Conservation (phyloP, 805 yeast genomes). For the Yamadazyma takamatsuzukensis region DNA sequence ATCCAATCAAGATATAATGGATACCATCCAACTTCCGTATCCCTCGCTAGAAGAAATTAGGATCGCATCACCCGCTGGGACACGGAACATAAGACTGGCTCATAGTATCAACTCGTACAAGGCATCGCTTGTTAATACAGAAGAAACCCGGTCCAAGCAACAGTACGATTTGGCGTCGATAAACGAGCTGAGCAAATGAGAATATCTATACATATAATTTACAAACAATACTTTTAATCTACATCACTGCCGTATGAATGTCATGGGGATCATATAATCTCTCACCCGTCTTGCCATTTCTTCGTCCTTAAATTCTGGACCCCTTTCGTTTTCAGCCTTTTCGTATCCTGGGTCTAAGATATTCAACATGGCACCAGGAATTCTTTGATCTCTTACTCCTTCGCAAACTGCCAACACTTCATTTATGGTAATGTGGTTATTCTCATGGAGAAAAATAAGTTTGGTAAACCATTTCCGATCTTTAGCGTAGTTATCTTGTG, state of each 20-base stretch:
- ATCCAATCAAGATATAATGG: constrained; percentile 6
- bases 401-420: constrained; percentile 33
- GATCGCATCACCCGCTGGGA: constrained; percentile 1
- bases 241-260: too few relatives aligned
- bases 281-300: constrained; percentile 30
- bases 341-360: constrained; percentile 26
- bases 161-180: constrained; percentile 4
- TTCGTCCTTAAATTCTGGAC: constrained; percentile 18
- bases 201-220: too few relatives aligned
- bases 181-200: constrained; percentile 1
- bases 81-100: neutral
- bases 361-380: constrained; percentile 34
- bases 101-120: constrained; percentile 17
- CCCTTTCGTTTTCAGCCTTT: constrained; percentile 6
- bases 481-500: too few relatives aligned
- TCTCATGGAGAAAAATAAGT: constrained; percentile 24
- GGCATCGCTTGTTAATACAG: constrained; percentile 13
- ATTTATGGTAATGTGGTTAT: constrained; percentile 20
- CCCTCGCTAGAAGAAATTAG: constrained; percentile 2
- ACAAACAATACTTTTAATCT: too few relatives aligned
- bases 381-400: constrained; percentile 35
- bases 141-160: neutral
- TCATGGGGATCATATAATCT: constrained; percentile 34
- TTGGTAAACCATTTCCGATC: constrained; percentile 37
- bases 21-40: constrained; percentile 2